These are phyloP conservation scores for Acacia acuminata DNA, from an alignment of 306 rosid genomes.

Conservation along the genomic window DNA sequence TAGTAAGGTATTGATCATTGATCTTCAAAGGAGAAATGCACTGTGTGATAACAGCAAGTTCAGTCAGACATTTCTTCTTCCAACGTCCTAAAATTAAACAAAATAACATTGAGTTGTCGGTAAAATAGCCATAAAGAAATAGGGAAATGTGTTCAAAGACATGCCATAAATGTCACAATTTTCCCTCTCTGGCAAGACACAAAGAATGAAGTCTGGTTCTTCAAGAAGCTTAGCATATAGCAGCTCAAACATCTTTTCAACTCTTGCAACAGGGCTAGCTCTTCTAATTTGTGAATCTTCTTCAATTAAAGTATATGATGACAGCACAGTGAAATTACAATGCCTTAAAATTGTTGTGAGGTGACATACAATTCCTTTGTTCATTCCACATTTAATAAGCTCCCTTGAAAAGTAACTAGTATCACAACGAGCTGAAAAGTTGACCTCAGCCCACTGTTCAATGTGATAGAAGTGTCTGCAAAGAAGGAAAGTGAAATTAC, in stretches of 20 bases:
- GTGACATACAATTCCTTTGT: constrained; percentile 83
- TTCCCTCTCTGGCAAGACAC: constrained; percentile 86
- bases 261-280: constrained; percentile 68
- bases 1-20: constrained; percentile 79
- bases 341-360: background rate
- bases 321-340: constrained; percentile 22
- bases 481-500: constrained; percentile 27
- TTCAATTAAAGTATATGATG: constrained; percentile 65
- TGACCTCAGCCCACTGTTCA: constrained; percentile 73
- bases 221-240: constrained; percentile 48
- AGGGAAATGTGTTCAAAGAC: background rate
- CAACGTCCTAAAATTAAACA: constrained; percentile 70
- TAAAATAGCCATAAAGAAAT: constrained; percentile 17
- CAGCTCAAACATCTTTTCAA: constrained; percentile 81
- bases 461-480: constrained; percentile 66
- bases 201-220: constrained; percentile 74
- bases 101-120: constrained; percentile 13
- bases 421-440: constrained; percentile 93
- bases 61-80: constrained; percentile 85
- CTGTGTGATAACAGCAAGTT: constrained; percentile 74
- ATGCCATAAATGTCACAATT: constrained; percentile 79
- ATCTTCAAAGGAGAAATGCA: constrained; percentile 83
- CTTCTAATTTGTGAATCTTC: constrained; percentile 68
- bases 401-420: constrained; percentile 79
- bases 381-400: constrained; percentile 89